Evolutionary conservation across 1,139 yeast species (phyloP).

Genomic region (Sugiyamaella castrensis): DNA sequence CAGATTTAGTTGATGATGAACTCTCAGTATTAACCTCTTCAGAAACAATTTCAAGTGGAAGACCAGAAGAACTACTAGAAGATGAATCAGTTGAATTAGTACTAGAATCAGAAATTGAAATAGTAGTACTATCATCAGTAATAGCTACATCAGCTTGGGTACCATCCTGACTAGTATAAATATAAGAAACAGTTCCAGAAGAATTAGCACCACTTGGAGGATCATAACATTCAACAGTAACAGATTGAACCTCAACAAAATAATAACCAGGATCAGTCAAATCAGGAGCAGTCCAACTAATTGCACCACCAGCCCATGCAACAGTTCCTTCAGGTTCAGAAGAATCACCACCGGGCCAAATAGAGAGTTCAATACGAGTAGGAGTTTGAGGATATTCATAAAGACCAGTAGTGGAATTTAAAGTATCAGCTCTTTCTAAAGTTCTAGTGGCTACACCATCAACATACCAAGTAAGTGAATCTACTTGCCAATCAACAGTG

Average conservation of each 20-base stretch:
- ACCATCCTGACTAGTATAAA: constrained; percentile 49
- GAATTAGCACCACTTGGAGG: constrained; percentile 53
- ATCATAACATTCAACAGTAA: constrained; percentile 65
- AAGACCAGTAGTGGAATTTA: constrained; percentile 55
- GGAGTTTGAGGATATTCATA: constrained; percentile 88
- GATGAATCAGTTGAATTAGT: neutral
- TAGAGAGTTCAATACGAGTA: constrained; percentile 74
- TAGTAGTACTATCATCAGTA: constrained; percentile 15
- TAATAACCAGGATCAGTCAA: constrained; percentile 73
- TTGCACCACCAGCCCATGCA: constrained; percentile 91
- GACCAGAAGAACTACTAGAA: constrained; percentile 7
- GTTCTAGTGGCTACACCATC: constrained; percentile 73
- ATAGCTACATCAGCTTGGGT: constrained; percentile 37
- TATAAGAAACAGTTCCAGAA: constrained; percentile 48
- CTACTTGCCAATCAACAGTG: constrained; percentile 82
- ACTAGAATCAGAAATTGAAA: neutral
- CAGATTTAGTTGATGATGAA: neutral
- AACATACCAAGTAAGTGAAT: constrained; percentile 65
- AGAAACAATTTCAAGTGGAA: constrained; percentile 12
- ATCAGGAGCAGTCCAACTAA: constrained; percentile 83
- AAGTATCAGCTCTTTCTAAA: constrained; percentile 61
- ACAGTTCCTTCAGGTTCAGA: constrained; percentile 70
- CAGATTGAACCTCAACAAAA: constrained; percentile 60
- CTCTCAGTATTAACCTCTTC: neutral
- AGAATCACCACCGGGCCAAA: constrained; percentile 90